phyloP scores from a whole-genome alignment of 2,329 filamentous ascomycete species.

The Fusarium sp. region DNA sequence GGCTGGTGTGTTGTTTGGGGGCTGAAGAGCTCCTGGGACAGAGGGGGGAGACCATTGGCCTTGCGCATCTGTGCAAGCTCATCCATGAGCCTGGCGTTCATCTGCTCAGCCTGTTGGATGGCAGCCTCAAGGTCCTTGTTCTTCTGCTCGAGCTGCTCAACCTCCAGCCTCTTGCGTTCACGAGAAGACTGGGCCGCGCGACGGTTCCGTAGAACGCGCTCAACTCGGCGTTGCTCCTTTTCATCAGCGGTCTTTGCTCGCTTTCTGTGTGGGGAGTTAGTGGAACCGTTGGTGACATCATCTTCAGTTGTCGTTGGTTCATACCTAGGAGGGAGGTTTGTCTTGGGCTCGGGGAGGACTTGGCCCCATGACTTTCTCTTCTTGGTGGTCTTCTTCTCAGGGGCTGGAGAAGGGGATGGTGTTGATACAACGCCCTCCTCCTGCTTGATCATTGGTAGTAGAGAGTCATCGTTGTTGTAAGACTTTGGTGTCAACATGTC shows the following conservation, averaged over 20 bases:
- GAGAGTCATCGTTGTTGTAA: constrained; percentile 42
- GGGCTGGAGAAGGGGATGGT: constrained; percentile 38
- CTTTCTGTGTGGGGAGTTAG: constrained; percentile 67
- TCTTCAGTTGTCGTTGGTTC: constrained; percentile 27
- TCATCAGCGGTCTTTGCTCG: constrained; percentile 98
- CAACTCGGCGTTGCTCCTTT: constrained; percentile 96
- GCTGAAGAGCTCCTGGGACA: constrained; percentile 67
- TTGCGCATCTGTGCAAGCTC: constrained; percentile 60
- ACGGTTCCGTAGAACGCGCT: constrained; percentile 95
- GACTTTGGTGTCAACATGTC: constrained; percentile 61
- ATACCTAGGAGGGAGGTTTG: constrained; percentile 89
- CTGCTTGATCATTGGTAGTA: constrained; percentile 18
- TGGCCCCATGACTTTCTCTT: constrained; percentile 99
- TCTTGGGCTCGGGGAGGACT: constrained; percentile 95
- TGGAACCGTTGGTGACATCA: background rate
- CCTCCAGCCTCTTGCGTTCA: constrained; percentile 87
- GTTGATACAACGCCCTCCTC: constrained; percentile 28
- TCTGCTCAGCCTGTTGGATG: constrained; percentile 66
- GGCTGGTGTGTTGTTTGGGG: constrained; percentile 52
- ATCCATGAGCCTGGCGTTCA: constrained; percentile 57
- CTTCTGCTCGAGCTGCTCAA: constrained; percentile 82
- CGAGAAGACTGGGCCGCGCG: constrained; percentile 95
- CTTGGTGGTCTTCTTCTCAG: constrained; percentile 78
- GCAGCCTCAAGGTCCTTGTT: constrained; percentile 75
- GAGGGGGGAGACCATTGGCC: constrained; percentile 57